Conservation (phyloP, 129 eudicot genomes). For the Artemisia tridentata region DNA sequence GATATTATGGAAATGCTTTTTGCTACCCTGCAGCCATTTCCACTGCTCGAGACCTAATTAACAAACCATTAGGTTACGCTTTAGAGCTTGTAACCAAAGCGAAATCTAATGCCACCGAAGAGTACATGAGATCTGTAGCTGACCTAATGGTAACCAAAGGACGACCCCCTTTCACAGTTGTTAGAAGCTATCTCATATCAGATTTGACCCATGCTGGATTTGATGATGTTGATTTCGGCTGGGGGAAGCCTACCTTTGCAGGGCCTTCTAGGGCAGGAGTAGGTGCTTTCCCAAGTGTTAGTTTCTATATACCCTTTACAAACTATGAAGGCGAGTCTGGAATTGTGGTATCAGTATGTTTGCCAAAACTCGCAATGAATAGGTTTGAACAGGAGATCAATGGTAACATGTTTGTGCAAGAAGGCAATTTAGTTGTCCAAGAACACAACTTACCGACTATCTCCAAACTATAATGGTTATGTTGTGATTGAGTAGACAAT, state of each 20-base stretch:
- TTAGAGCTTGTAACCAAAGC: conserved; percentile 28
- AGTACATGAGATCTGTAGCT: conserved; percentile 36
- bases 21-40: too few species aligned
- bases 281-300: too few species aligned
- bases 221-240: neutral
- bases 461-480: too few species aligned
- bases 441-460: too few species aligned
- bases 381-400: neutral
- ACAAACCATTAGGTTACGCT: conserved; percentile 11
- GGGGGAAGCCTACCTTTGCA: neutral
- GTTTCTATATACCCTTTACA: neutral
- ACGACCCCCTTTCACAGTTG: conserved; percentile 9
- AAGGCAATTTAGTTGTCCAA: neutral
- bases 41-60: too few species aligned
- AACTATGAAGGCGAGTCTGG: neutral
- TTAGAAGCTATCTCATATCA: neutral
- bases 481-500: too few species aligned
- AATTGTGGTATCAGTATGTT: neutral
- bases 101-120: conserved; percentile 26
- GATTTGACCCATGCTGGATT: neutral
- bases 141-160: conserved; percentile 10
- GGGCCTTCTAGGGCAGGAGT: neutral
- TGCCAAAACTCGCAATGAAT: neutral
- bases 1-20: too few species aligned
- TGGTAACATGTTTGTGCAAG: neutral